These are phyloP conservation scores for Mucor lusitanicus DNA, from an alignment of 371 early-diverging fungal species.

Conservation along the genomic window DNA sequence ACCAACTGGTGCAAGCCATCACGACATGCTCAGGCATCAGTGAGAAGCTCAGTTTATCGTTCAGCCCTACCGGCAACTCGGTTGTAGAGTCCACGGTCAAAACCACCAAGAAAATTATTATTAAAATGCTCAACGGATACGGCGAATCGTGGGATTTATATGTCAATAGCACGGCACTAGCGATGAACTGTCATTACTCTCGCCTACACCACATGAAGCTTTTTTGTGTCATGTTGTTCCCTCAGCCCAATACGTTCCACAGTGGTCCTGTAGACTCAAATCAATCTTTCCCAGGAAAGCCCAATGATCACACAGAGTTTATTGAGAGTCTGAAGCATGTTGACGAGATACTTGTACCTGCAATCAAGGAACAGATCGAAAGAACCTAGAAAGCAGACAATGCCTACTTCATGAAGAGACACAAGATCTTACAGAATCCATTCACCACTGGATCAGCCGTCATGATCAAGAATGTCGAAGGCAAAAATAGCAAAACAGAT, in stretches of 20 bases:
- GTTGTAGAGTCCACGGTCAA: too few relatives aligned
- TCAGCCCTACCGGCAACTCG: too few relatives aligned
- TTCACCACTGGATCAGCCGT: neutral
- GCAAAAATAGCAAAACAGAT: neutral
- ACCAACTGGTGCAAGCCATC: too few relatives aligned
- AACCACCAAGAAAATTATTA: too few relatives aligned
- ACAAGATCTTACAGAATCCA: neutral
- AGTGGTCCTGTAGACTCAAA: neutral
- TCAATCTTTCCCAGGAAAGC: too few relatives aligned
- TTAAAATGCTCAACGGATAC: too few relatives aligned
- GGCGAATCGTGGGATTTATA: too few relatives aligned
- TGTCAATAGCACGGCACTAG: too few relatives aligned
- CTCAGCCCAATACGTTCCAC: neutral
- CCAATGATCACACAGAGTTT: too few relatives aligned
- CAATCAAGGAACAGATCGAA: neutral
- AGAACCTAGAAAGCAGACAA: neutral
- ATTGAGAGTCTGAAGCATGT: neutral
- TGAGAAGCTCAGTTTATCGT: too few relatives aligned
- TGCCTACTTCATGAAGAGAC: slow-evolving; percentile 4
- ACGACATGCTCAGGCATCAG: too few relatives aligned
- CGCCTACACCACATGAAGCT: neutral
- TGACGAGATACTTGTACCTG: neutral
- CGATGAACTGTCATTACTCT: too few relatives aligned
- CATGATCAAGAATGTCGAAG: slow-evolving; percentile 4
- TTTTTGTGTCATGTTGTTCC: neutral